Base-by-base conservation (phyloP, 805 yeast species). In the Candida qinlingensis region DNA sequence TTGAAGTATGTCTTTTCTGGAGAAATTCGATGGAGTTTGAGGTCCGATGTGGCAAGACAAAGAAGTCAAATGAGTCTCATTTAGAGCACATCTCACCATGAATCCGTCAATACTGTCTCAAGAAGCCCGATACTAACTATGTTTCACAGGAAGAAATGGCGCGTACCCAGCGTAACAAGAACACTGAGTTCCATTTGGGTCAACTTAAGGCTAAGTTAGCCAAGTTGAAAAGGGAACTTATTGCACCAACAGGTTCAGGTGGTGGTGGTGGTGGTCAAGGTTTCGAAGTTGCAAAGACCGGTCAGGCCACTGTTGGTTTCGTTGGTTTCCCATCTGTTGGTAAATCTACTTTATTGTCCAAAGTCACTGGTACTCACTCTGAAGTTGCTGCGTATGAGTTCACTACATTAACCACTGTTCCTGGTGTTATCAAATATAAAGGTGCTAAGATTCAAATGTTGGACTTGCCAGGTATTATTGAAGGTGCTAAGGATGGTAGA, bases 301-400 rank as follows among this genome's bases (percentile, higher is more conserved):
- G 98, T 37, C 97, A 92, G 74, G 97, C 98, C 0, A 77, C 98
- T 57, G 96, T 89, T 3, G 95, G 95, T 25, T 73, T 92, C 46
- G 91, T 94, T 67, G 99, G 99, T 31, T 92, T 91, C 66, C 99
- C 99, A 13, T 91, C 97, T 2, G 99, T 94, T 28, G 99, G 99
- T 65, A 92, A 92, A 61, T 91, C 97, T 1, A 88, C 96, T 2
- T 80, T 92, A 54, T 73, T 92, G 51, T 83, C 89, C 19, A 88
- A 89, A 60, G 87, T 94, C 47, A 92, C 99, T 25, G 87, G 87
- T 59, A 92, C 98, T 2, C 87, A 88, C 66, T 86, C 96, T 1
- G 98, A 90, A 65, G 87, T 96, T 46, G 99, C 98, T 5, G 87
- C 84, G 43, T 92, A 94, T 63, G 94, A 96, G 45, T 92, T 92